Conservation (phyloP, 805 yeast genomes). For the Sugiyamaella qingdaonensis region DNA sequence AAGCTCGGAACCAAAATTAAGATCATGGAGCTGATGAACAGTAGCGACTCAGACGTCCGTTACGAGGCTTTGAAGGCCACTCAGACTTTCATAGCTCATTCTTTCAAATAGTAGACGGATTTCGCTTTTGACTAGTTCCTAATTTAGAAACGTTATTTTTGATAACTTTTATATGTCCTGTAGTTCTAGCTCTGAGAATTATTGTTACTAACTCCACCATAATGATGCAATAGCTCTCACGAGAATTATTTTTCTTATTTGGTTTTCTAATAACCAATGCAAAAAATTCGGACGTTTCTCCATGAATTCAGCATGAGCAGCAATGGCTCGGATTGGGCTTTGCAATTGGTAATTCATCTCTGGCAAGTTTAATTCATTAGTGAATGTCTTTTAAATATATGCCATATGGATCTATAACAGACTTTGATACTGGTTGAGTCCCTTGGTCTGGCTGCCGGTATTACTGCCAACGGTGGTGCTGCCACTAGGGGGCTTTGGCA, state of each 20-base stretch:
- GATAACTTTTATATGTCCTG: too few relatives aligned
- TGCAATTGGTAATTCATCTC: too few relatives aligned
- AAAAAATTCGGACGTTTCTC: too few relatives aligned
- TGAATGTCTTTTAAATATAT: not conserved
- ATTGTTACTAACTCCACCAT: too few relatives aligned
- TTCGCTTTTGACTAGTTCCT: not conserved
- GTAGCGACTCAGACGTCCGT: slow-evolving; percentile 79
- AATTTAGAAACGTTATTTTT: not conserved
- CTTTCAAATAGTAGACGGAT: slow-evolving; percentile 35
- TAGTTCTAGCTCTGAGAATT: too few relatives aligned
- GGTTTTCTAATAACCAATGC: too few relatives aligned
- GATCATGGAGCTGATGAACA: slow-evolving; percentile 79
- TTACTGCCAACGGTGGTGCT: slow-evolving; percentile 6
- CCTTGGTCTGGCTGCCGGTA: slow-evolving; percentile 6
- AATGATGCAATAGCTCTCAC: too few relatives aligned
- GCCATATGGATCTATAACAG: slow-evolving; percentile 13
- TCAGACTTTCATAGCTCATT: slow-evolving; percentile 86
- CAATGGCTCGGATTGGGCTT: too few relatives aligned
- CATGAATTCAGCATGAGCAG: too few relatives aligned
- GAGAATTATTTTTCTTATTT: too few relatives aligned
- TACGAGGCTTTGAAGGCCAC: slow-evolving; percentile 94
- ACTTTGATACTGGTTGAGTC: slow-evolving; percentile 22
- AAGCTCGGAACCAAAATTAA: slow-evolving; percentile 63
- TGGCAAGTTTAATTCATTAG: too few relatives aligned
- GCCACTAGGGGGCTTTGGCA: slow-evolving; percentile 12